Base-by-base conservation (phyloP, 257 asterid genomes). In the Jacaranda mimosifolia region DNA sequence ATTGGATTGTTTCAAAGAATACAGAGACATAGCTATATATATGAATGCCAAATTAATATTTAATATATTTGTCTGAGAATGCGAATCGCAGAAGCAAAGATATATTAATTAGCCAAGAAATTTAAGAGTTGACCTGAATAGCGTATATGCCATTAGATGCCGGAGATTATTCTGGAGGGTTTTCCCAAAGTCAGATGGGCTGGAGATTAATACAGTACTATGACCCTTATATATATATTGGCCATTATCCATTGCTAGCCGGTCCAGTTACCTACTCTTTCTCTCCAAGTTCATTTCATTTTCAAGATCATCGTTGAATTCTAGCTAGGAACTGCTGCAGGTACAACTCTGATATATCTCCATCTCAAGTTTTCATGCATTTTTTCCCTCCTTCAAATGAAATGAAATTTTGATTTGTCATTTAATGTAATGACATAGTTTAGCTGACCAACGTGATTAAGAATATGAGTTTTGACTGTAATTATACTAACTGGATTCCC, bases 101-200 rank as follows among this genome's bases (percentile, higher is more conserved):
- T 6, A 9, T n/a, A 18, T 52, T 21, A 53, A 39, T 66, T 26
- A 26, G 32, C 32, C n/a, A 35, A 45, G 35, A 2, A 13, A 15
- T 12, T 12, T 42, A 55, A 72, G 77, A 63, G 83, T 80, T 80
- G 83, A 80, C 80, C 9, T 58, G 11, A 3, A 35, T 66, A 67
- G 52, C 59, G 83, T 13, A 79, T 79, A 79, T 79, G 56, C 79
- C 72, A 66, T 73, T 65, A 73, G 75, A 79, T 79, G 53, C 83
- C 58, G 59, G 19, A 68, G 13, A 45, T 57, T 68, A 68, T 74
- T 48, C 68, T 9, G 32, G 11, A 1, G 58, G 40, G 7, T 26
- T 17, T 40, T 7, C 18, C 13, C 77, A 59, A 48, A 78, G 19
- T 70, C 43, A 9, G 6, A 4, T 18, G 4, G 12, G 32, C 15